Evolutionary conservation across 1,284 basidiomycete genomes (phyloP).

Genomic region (Ustilago lituana): DNA sequence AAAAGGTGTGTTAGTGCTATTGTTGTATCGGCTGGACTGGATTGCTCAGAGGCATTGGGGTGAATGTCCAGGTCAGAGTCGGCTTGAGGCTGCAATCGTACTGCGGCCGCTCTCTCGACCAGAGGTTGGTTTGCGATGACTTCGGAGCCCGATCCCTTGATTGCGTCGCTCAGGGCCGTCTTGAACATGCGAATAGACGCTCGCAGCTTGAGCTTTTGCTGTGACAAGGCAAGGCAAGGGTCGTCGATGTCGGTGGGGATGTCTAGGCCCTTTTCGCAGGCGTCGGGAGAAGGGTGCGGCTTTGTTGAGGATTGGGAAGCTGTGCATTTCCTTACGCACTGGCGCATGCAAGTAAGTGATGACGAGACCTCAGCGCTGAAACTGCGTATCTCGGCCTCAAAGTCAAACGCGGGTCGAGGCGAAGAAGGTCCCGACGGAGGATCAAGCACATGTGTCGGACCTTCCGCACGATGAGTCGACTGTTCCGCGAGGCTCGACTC

Average conservation of each 20-base stretch:
- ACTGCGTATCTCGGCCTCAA: conserved; percentile 11
- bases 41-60: not conserved
- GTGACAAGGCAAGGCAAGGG: conserved; percentile 11
- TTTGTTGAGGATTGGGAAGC: not conserved
- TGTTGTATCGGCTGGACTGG: not conserved
- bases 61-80: not conserved
- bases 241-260: not conserved
- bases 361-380: conserved; percentile 26
- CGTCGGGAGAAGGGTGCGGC: not conserved
- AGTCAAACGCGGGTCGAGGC: conserved; percentile 9
- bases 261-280: not conserved
- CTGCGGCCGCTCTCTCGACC: too few relatives aligned
- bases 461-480: not conserved
- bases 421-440: not conserved
- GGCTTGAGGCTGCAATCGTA: too few relatives aligned
- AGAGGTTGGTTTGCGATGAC: too few relatives aligned
- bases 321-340: conserved; percentile 17
- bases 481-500: not conserved
- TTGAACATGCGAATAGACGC: conserved; percentile 32
- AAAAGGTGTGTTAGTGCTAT: conserved; percentile 28
- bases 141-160: conserved; percentile 15
- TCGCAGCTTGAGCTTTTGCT: conserved; percentile 17
- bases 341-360: conserved; percentile 25
- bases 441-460: not conserved
- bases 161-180: conserved; percentile 20